Conservation (phyloP, 805 yeast species). For the Candida manassasensis region DNA sequence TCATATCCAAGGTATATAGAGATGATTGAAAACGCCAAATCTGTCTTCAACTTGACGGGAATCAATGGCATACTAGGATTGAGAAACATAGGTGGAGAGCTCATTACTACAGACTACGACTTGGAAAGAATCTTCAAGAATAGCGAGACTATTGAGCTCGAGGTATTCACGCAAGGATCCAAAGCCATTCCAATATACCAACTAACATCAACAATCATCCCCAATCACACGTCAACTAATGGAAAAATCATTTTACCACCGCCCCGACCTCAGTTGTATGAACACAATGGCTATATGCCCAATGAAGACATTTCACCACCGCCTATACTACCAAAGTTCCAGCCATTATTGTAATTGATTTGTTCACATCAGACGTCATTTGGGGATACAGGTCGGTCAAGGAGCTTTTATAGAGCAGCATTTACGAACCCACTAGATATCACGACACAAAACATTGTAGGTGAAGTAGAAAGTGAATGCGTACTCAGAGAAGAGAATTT, state of each 20-base stretch:
- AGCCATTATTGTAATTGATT: slow-evolving; percentile 25
- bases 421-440: too few species aligned
- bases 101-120: slow-evolving; percentile 31
- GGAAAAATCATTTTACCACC: slow-evolving; percentile 32
- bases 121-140: slow-evolving; percentile 32
- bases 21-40: slow-evolving; percentile 69
- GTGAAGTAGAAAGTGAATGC: too few species aligned
- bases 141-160: slow-evolving; percentile 28
- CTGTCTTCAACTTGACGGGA: slow-evolving; percentile 50
- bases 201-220: slow-evolving; percentile 28
- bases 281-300: slow-evolving; percentile 10
- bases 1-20: slow-evolving; percentile 81
- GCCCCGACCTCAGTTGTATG: slow-evolving; percentile 15
- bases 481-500: too few species aligned
- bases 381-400: too few species aligned
- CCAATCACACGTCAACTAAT: slow-evolving; percentile 11
- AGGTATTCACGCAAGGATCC: slow-evolving; percentile 30
- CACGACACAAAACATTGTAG: too few species aligned
- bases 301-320: slow-evolving; percentile 20
- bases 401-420: too few species aligned
- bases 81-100: slow-evolving; percentile 19
- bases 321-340: slow-evolving; percentile 27
- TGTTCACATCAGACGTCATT: too few species aligned
- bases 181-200: slow-evolving; percentile 34
- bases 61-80: slow-evolving; percentile 18